These are phyloP conservation scores for Adenanthera pavonina DNA, from an alignment of 306 rosid genomes.

Conservation along the genomic window DNA sequence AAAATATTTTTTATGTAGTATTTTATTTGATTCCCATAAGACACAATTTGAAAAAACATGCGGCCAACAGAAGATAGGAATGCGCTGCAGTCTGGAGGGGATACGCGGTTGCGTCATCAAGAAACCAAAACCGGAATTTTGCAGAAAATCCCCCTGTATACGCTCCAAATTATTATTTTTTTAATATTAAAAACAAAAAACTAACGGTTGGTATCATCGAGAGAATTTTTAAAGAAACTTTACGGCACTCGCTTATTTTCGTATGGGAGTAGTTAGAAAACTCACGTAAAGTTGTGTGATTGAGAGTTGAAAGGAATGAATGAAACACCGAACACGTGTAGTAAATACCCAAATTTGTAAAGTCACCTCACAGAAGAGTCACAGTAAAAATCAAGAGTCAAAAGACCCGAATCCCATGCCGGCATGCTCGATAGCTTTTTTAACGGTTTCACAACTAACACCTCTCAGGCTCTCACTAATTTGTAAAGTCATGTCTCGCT, in stretches of 20 bases:
- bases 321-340: neutral
- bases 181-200: neutral
- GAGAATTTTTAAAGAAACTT: neutral
- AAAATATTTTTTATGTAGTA: too few species aligned
- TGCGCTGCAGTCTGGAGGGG: neutral
- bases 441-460: too few species aligned
- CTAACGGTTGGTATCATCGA: neutral
- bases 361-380: too few species aligned
- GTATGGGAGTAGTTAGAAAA: neutral
- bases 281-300: neutral
- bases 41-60: neutral
- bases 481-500: too few species aligned
- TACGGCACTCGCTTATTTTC: neutral
- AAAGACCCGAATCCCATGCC: too few species aligned
- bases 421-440: too few species aligned
- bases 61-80: neutral
- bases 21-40: too few species aligned
- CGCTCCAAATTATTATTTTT: neutral
- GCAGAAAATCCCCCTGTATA: neutral
- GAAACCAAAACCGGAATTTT: neutral
- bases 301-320: neutral
- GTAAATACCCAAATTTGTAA: neutral
- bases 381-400: too few species aligned
- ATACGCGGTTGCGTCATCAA: neutral
- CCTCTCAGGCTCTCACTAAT: too few species aligned